Base-by-base conservation (phyloP, 805 yeast species). In the Starmerella vaccinii region DNA sequence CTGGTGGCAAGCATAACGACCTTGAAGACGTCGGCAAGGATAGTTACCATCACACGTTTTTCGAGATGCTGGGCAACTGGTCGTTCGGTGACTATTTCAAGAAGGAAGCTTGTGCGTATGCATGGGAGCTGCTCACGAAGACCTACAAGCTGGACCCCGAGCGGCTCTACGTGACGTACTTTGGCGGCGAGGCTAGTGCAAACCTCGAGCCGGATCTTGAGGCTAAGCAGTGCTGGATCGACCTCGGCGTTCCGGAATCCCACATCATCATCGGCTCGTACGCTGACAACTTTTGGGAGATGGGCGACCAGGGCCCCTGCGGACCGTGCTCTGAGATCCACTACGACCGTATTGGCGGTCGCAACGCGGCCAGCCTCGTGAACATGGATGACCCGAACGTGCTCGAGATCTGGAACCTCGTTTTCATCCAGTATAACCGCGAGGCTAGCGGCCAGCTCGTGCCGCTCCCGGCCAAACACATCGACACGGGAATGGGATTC, bases 241-340 rank as follows among this genome's bases (percentile, higher is more conserved):
- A 75, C 34, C 84, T 83, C 38, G 99, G 99, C 61, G 94, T 90
- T 50, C 76, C 81, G 30, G 95, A 86, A 59, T 89, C 82, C 65
- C 97, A 88, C 66, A 90, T 92, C 60, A 73, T 92, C 59, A 95
- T 96, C 19, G 99, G 99, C 51, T 72, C 81, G 59, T 84, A 81
- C 49, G 73, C 80, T 64, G 99, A 92, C 68, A 92, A 92, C 71
- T 92, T 92, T 70, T 92, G 99, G 99, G 99, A 92, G 74, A 92
- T 92, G 99, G 99, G 99, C 62, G 99, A 94, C 65, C 97, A 90
- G 73, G 99, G 99, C 59, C 99, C 99, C 45, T 92, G 99, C 74
- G 99, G 99, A 56, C 99, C 99, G 47, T 94, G 98, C 72, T 84
- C 95, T 22, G 99, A 92, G 70, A 77, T 92, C 60, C 99, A 92